These are phyloP conservation scores for Yamadazyma diddensiae DNA, from an alignment of 1,139 yeast species.

Conservation along the genomic window DNA sequence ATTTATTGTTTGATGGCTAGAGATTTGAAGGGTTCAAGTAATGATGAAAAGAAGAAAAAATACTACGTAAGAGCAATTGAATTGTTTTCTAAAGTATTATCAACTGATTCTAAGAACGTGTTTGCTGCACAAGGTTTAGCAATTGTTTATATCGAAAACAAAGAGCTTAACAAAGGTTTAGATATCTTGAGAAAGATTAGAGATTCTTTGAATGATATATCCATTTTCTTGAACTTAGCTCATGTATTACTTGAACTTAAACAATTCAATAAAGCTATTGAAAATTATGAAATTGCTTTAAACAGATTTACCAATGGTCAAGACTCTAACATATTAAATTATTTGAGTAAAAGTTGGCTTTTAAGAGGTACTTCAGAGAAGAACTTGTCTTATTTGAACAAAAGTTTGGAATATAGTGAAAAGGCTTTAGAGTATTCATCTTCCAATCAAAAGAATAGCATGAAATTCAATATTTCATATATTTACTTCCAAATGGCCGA, in stretches of 20 bases:
- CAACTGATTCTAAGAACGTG: conserved; percentile 80
- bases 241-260: conserved; percentile 82
- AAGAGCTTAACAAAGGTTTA: conserved; percentile 71
- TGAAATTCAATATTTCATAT: conserved; percentile 78
- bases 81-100: conserved; percentile 81
- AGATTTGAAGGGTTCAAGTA: conserved; percentile 58
- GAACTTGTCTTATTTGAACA: conserved; percentile 55
- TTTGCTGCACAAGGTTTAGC: conserved; percentile 99
- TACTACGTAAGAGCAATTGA: conserved; percentile 88
- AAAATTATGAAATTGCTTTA: conserved; percentile 79
- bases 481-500: conserved; percentile 88
- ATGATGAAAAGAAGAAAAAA: conserved; percentile 65
- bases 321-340: conserved; percentile 63
- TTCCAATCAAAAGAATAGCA: conserved; percentile 29
- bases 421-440: conserved; percentile 49
- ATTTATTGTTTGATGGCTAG: conserved; percentile 81
- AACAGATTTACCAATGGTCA: conserved; percentile 61
- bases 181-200: conserved; percentile 86
- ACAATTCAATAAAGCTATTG: conserved; percentile 84
- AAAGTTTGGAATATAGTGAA: conserved; percentile 61
- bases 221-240: conserved; percentile 82
- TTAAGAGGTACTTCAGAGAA: conserved; percentile 73
- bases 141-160: conserved; percentile 85
- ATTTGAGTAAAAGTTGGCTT: conserved; percentile 89
- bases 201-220: conserved; percentile 82